Base-by-base conservation (phyloP, 768 basidiomycete species). In the Phaffia tasmanica region DNA sequence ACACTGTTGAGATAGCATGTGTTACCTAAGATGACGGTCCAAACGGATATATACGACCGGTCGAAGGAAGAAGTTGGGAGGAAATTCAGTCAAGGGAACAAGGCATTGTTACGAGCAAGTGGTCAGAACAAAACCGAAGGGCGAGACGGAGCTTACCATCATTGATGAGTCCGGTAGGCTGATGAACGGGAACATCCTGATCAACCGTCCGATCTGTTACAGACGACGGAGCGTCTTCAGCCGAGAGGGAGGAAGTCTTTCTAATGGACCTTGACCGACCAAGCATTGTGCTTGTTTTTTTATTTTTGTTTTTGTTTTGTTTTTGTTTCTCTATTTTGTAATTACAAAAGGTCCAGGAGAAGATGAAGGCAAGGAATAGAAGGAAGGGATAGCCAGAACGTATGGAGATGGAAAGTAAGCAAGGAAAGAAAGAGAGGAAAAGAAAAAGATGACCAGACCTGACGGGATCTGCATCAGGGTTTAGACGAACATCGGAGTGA, bases 1-100 rank as follows among this genome's bases (percentile, higher is more conserved):
- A 91, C 89, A 42, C 89, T 91, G 77, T 94, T 97, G 86, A 93
- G 89, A 77, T 92, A 97, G 77, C 92, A 97, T 0, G 91, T 94
- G 70, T 79, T 79, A 32, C 77, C 76, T 73, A 65, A 77, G 77
- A 75, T 63, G 14, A 76, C 71, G 1, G 74, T 75, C 18, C 73
- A 72, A 30, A 75, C 75, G 29, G 53, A 29, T 54, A 5, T 23
- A 16, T 9, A 9, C 29, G 53, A 29, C 29, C 53, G 29, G 53
- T 54, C 53, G 29, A 9, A 54, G 4, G 15, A 29, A 23, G 23
- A 4, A 23, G 9, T 4, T 23, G 9, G 9, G n/a, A 5, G 15
- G 29, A 23, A 16, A 54, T 30, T 23, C 5, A 8, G 8, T 18
- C 35, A 47, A 62, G 32, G 4, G 32, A 50, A 16, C 8, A 48